Conservation (phyloP, 2,329 filamentous ascomycete genomes). For the Pestalotiopsis sp. region DNA sequence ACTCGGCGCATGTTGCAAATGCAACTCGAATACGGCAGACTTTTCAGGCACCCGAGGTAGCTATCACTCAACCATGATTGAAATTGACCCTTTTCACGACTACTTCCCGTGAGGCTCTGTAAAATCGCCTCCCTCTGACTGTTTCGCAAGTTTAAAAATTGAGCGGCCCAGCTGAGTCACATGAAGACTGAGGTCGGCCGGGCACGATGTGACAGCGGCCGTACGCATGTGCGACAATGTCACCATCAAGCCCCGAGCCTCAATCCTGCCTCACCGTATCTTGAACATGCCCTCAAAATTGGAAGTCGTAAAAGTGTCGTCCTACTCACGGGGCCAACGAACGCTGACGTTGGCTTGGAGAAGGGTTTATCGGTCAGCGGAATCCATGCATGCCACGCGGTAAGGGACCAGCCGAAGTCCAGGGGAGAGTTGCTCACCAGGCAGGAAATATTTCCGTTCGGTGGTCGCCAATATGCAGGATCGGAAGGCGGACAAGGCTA, state of each 20-base stretch:
- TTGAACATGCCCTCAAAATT: background rate
- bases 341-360: background rate
- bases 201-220: background rate
- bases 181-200: background rate
- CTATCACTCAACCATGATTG: background rate
- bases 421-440: background rate
- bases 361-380: background rate
- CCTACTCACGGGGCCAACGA: background rate
- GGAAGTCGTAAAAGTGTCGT: background rate
- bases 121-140: background rate
- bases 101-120: background rate
- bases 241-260: background rate
- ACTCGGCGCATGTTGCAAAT: background rate
- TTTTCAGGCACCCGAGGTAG: background rate
- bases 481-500: background rate
- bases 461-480: background rate
- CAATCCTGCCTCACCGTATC: background rate
- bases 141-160: background rate
- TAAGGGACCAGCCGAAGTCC: background rate
- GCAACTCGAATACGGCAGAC: background rate
- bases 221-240: background rate
- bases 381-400: background rate
- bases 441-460: background rate
- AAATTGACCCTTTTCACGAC: background rate
- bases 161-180: background rate